phyloP scores from a whole-genome alignment of 2,329 filamentous ascomycete species.

The Fusarium incarnatum region DNA sequence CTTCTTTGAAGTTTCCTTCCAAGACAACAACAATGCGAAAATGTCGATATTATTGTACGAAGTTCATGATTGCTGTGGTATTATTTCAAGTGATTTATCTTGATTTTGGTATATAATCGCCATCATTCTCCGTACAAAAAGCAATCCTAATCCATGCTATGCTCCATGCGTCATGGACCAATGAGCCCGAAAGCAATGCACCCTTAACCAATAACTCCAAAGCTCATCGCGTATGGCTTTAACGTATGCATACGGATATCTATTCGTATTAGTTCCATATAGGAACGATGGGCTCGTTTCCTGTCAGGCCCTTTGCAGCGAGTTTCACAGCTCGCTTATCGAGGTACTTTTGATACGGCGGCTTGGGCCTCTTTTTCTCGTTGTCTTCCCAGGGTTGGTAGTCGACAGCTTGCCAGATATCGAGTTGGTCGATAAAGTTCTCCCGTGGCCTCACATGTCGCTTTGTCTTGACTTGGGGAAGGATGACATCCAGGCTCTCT shows the following conservation, averaged over 20 bases:
- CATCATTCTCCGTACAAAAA: neutral
- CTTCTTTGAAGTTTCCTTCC: neutral
- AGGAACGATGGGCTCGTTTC: conserved; percentile 36
- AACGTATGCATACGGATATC: neutral
- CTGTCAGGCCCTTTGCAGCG: conserved; percentile 37
- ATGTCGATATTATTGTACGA: neutral
- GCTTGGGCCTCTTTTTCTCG: conserved; percentile 44
- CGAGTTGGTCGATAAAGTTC: conserved; percentile 50
- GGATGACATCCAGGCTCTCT: conserved; percentile 19
- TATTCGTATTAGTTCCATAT: conserved; percentile 10
- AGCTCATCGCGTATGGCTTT: conserved; percentile 1
- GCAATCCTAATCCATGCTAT: neutral
- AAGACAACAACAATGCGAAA: neutral
- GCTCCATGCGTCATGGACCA: neutral
- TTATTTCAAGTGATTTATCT: accelerated
- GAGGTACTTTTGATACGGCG: conserved; percentile 41
- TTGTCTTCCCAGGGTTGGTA: conserved; percentile 49
- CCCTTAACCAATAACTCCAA: conserved; percentile 12
- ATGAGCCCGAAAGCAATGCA: conserved; percentile 15
- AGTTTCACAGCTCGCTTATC: conserved; percentile 34
- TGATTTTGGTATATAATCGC: accelerated
- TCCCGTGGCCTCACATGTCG: conserved; percentile 44
- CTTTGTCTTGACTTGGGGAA: conserved; percentile 39
- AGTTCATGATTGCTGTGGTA: neutral
- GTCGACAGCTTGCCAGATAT: conserved; percentile 48